Percentiles rank a stretch among this genome's conserved stretches.
These are phyloP conservation scores for Diaporthe sp. DNA, from an alignment of 2,329 filamentous ascomycete species.

Conservation along the genomic window DNA sequence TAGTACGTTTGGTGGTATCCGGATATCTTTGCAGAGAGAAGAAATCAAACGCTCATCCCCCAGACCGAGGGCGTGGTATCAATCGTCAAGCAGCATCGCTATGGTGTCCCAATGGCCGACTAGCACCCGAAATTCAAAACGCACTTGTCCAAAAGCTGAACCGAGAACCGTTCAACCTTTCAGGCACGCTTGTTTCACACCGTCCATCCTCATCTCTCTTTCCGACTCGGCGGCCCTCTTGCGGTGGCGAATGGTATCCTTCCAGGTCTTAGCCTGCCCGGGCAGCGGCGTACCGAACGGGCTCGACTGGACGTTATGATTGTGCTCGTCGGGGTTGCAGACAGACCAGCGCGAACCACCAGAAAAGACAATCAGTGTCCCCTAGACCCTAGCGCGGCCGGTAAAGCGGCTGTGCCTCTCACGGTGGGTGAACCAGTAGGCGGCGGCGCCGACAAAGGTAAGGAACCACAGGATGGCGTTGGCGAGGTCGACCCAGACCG, in stretches of 20 bases:
- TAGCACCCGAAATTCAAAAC: background rate
- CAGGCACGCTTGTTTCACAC: background rate
- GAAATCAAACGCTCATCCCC: slow-evolving; percentile 27
- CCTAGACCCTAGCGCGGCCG: slow-evolving; percentile 65
- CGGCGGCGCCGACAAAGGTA: slow-evolving; percentile 63
- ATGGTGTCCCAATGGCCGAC: background rate
- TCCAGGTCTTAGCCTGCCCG: background rate
- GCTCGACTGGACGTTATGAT: background rate
- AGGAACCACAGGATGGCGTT: slow-evolving; percentile 82
- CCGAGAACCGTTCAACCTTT: background rate
- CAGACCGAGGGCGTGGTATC: slow-evolving; percentile 11
- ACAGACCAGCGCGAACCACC: background rate
- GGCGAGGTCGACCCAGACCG: slow-evolving; percentile 84
- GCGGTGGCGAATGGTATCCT: background rate
- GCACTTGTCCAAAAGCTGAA: background rate
- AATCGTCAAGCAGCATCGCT: slow-evolving; percentile 15
- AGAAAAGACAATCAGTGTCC: background rate
- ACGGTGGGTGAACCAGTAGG: slow-evolving; percentile 69
- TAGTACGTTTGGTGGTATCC: slow-evolving; percentile 30
- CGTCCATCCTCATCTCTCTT: background rate
- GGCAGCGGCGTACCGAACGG: slow-evolving; percentile 2
- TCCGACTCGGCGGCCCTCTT: background rate
- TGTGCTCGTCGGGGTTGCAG: background rate
- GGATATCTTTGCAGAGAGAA: slow-evolving; percentile 31
- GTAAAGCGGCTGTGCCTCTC: slow-evolving; percentile 66